phyloP scores from a whole-genome alignment of 2,329 filamentous ascomycete genomes.

The Periconia digitata region DNA sequence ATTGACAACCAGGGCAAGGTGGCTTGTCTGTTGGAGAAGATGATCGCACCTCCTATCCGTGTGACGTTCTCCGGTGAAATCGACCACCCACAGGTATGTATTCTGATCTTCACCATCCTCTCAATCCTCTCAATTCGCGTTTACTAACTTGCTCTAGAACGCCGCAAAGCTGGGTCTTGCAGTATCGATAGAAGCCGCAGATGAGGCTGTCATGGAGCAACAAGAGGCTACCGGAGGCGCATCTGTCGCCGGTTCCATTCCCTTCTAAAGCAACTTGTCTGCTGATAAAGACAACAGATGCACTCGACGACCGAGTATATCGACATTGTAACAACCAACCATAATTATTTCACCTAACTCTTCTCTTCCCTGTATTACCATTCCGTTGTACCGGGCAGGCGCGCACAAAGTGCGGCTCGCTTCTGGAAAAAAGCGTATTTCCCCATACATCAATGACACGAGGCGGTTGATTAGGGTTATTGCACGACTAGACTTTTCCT shows the following conservation, averaged over 20 bases:
- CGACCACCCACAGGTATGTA: constrained; percentile 87
- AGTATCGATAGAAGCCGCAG: constrained; percentile 63
- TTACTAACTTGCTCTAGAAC: constrained; percentile 62
- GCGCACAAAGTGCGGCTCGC: constrained; percentile 21
- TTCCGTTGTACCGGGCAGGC: constrained; percentile 33
- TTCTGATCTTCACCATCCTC: not conserved
- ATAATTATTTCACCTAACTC: constrained; percentile 35
- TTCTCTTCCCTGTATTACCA: constrained; percentile 47
- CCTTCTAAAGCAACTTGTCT: constrained; percentile 39
- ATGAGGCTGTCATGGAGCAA: constrained; percentile 46
- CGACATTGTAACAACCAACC: constrained; percentile 26
- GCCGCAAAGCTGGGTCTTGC: constrained; percentile 92
- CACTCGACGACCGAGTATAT: too few species aligned
- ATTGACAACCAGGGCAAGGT: constrained; percentile 94
- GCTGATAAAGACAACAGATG: not conserved
- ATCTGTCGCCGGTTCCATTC: constrained; percentile 35
- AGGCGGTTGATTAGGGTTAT: constrained; percentile 28
- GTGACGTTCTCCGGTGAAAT: constrained; percentile 96
- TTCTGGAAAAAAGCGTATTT: constrained; percentile 20
- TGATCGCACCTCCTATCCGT: constrained; percentile 86
- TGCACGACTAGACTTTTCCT: constrained; percentile 24
- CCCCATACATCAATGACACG: constrained; percentile 26
- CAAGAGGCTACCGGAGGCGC: constrained; percentile 36
- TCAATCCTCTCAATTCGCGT: not conserved
- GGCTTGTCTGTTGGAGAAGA: constrained; percentile 90